Percentiles rank a stretch among this genome's conserved stretches.
phyloP scores from a whole-genome alignment of 768 basidiomycete species.

The Rhodotorula diobovata region DNA sequence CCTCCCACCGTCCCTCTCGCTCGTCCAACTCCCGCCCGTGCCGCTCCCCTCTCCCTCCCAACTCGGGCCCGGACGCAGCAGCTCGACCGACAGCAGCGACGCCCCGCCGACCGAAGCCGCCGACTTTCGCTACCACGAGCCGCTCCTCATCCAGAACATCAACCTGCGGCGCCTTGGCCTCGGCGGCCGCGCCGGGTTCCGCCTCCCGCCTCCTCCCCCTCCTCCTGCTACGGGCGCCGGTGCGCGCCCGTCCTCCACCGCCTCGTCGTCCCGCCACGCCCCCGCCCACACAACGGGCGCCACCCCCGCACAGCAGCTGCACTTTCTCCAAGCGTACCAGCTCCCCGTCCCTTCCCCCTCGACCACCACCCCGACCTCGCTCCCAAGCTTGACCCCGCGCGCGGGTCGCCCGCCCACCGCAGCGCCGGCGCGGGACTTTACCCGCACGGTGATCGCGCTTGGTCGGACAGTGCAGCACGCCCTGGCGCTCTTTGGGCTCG shows the following conservation, averaged over 20 bases:
- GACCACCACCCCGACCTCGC: not conserved
- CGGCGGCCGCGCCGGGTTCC: constrained; percentile 1
- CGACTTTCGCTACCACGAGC: not conserved
- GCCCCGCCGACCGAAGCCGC: not conserved
- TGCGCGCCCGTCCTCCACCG: not conserved
- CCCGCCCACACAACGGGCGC: not conserved
- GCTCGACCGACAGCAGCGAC: not conserved
- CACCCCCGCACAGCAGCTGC: constrained; percentile 5
- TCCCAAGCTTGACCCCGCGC: not conserved
- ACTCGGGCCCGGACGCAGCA: no score
- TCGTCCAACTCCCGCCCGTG: constrained; percentile 1
- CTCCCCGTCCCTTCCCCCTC: not conserved
- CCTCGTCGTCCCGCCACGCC: not conserved
- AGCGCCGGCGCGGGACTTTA: constrained; percentile 4
- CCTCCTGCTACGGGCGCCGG: no score
- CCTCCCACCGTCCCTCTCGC: not conserved
- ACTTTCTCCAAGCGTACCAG: constrained; percentile 8
- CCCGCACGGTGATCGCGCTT: constrained; percentile 9
- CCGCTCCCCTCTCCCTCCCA: not conserved
- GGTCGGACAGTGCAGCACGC: constrained; percentile 33
- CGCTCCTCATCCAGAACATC: constrained; percentile 4
- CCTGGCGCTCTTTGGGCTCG: constrained; percentile 31
- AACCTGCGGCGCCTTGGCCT: constrained; percentile 13
- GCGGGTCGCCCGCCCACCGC: no score
- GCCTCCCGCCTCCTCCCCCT: not conserved